Conservation (phyloP, 257 asterid species). For the Solanum virginianum region DNA sequence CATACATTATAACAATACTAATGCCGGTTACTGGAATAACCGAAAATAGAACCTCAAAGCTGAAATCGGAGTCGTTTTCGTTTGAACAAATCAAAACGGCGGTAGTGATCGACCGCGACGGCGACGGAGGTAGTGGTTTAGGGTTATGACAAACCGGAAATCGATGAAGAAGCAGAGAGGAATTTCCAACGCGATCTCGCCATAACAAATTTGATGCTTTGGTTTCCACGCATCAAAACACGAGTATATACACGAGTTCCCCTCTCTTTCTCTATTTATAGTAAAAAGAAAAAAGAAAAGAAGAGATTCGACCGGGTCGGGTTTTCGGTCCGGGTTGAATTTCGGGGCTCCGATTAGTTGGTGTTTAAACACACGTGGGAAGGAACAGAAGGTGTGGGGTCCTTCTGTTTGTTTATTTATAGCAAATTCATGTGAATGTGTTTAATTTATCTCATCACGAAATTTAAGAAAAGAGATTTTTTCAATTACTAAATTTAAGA, state of each 20-base stretch:
- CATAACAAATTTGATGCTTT: conserved; percentile 29
- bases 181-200: conserved; percentile 41
- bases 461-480: neutral
- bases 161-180: neutral
- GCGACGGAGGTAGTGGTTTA: neutral
- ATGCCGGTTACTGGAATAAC: neutral
- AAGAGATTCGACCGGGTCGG: too few relatives aligned
- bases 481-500: too few relatives aligned
- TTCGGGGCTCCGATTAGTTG: neutral
- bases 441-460: neutral
- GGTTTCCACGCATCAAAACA: conserved; percentile 54
- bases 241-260: conserved; percentile 37
- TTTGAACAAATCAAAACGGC: neutral
- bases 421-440: neutral
- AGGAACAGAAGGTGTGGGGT: neutral
- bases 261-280: neutral
- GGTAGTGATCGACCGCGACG: neutral
- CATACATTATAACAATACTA: neutral
- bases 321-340: neutral
- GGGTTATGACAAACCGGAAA: conserved; percentile 1
- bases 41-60: neutral
- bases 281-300: neutral
- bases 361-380: neutral
- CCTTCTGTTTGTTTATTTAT: neutral
- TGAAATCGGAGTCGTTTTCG: neutral